Conservation (phyloP, 2,329 filamentous ascomycete genomes). For the Aspergillus clavatus region DNA sequence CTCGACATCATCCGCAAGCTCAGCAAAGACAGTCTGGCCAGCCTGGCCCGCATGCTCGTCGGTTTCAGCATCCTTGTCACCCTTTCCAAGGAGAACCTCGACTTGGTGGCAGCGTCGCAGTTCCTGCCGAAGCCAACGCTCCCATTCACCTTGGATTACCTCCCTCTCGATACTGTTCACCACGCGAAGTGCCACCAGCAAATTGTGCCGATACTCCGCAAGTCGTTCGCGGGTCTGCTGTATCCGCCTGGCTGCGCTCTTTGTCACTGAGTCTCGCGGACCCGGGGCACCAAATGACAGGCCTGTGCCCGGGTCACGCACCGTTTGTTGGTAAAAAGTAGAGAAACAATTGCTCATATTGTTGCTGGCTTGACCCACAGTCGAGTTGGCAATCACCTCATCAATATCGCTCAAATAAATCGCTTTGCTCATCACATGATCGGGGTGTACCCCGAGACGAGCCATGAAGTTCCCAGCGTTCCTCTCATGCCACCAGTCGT, state of each 20-base stretch:
- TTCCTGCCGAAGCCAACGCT: conserved; percentile 84
- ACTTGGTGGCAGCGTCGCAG: conserved; percentile 66
- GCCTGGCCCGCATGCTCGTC: conserved; percentile 19
- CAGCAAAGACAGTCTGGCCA: conserved; percentile 29
- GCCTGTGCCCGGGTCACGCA: conserved; percentile 29
- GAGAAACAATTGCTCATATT: conserved; percentile 39
- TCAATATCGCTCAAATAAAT: conserved; percentile 80
- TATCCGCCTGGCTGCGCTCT: conserved; percentile 52
- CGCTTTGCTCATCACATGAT: conserved; percentile 74
- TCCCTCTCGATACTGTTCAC: conserved; percentile 87
- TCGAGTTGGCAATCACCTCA: conserved; percentile 49
- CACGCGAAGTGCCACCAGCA: conserved; percentile 83
- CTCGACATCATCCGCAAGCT: conserved; percentile 44
- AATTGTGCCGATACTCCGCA: conserved; percentile 78
- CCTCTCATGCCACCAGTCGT: conserved; percentile 80
- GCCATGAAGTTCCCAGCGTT: conserved; percentile 76
- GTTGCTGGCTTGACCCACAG: conserved; percentile 23
- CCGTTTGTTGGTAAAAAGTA: conserved; percentile 41
- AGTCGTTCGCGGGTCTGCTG: conserved; percentile 77
- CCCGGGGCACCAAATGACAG: conserved; percentile 26
- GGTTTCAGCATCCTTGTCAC: conserved; percentile 17
- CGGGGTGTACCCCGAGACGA: conserved; percentile 71
- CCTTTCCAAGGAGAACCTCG: conserved; percentile 42
- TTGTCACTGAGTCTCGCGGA: conserved; percentile 27
- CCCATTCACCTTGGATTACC: conserved; percentile 82